Conservation (phyloP, 495 filamentous ascomycete species). For the Aspergillus kassunensis region DNA sequence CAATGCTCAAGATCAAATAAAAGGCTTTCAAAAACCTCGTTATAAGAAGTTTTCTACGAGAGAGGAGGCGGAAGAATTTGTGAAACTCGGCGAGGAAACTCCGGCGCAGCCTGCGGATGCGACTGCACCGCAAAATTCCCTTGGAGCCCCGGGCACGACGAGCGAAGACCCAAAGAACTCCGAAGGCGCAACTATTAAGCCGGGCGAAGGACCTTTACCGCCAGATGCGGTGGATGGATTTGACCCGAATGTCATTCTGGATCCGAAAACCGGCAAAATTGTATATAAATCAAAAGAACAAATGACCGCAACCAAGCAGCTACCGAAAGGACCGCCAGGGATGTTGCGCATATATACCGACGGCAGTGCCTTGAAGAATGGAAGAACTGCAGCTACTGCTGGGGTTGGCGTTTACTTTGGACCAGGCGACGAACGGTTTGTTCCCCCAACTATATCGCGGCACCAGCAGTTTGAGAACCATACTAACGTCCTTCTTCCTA, state of each 20-base stretch:
- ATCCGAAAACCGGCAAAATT: slow-evolving; percentile 53
- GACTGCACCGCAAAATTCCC: slow-evolving; percentile 17
- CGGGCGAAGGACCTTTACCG: slow-evolving; percentile 53
- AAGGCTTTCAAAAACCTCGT: slow-evolving; percentile 71
- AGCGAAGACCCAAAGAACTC: slow-evolving; percentile 30
- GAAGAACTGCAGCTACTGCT: slow-evolving; percentile 62
- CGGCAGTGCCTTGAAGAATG: slow-evolving; percentile 78
- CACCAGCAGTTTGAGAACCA: slow-evolving; percentile 9
- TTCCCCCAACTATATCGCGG: slow-evolving; percentile 3
- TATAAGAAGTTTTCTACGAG: slow-evolving; percentile 75
- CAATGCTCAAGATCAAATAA: slow-evolving; percentile 72
- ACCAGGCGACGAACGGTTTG: slow-evolving; percentile 63
- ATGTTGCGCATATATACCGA: slow-evolving; percentile 82
- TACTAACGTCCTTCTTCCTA: slow-evolving; percentile 28
- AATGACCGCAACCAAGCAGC: slow-evolving; percentile 42
- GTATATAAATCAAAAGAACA: slow-evolving; percentile 54
- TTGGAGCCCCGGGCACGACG: slow-evolving; percentile 29
- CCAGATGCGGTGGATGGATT: slow-evolving; percentile 58
- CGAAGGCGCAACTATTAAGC: slow-evolving; percentile 44
- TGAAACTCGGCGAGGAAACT: slow-evolving; percentile 44
- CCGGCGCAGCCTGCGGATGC: slow-evolving; percentile 21
- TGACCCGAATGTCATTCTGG: slow-evolving; percentile 54
- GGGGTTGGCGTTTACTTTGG: slow-evolving; percentile 91
- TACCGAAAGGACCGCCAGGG: slow-evolving; percentile 36
- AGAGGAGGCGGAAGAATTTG: slow-evolving; percentile 73